Evolutionary conservation across 1,139 yeast species (phyloP), one percentile per base, ranked within the genome.

Genomic region (Scheffersomyces insectosa): DNA sequence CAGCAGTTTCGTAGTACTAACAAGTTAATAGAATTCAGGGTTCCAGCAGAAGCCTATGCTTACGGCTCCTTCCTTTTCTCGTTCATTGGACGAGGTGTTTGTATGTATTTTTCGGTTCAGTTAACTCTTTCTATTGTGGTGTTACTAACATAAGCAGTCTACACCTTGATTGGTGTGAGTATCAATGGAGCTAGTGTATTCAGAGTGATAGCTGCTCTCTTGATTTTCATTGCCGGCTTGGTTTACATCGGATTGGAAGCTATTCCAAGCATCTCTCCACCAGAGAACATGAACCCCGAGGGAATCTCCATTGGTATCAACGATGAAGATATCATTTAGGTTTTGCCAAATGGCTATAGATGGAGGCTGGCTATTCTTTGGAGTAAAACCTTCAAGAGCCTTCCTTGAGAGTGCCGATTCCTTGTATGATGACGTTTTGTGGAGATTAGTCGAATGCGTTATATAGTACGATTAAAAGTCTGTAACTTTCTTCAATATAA

Each of bases 21-120:
- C 25, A 20, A 25, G n/a, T 20, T 14, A 14, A 14, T 44, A 62
- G 91, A 85, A 58, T 83, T 84, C 59, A 70, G 77, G 52, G 80
- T 82, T 39, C 88, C 88, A 4, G 79, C 88, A 2, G 80, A 82
- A 51, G 79, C 90, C 8, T 76, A 81, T 52, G 76, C 80, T 11
- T 88, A 83, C 59, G 93, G 86, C 14, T 86, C 95, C 2, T 89
- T 90, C 57, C 70, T 87, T 52, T 87, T 86, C 62, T 87, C 95
- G 12, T 89, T 89, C 58, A 65, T 87, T 13, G 97, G 97, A 4
- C 78, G 97, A 56, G 97, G 96, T 15, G 60, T 82, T 11, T 80
- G 81, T 77, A 70, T 44, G 82, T 75, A 56, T 49, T 9, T n/a
- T 27, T 25, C 36, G 10, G 20, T 15, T 25, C 13, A 20, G 6